Evolutionary conservation across 164 flowering plant species (phyloP), one percentile per base, ranked within the genome.

Genomic region (Macadamia tetraphylla): DNA sequence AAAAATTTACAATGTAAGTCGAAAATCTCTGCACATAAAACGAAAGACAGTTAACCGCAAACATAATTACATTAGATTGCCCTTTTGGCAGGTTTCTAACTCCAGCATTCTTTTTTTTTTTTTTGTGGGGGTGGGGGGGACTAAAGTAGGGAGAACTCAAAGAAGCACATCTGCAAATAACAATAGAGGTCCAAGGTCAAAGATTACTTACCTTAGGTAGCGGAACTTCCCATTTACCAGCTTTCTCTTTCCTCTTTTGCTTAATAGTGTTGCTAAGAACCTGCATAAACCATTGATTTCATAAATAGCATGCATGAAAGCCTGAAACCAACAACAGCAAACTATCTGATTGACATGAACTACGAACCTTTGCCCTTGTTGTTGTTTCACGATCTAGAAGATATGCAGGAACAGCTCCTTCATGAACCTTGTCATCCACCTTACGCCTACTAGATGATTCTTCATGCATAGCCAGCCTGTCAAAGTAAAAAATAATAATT

Each of bases 191-290:
- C 23, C 15, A 61, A 53, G 46, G 11, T 9, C 15, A 61, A 62
- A 15, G n/a, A 29, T 49, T 17, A 3, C 62, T 35, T 73, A 90
- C 99, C 97, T 92, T 94, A 40, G 99, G 99, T 52, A 94, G 76
- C 64, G 99, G 99, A 58, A 94, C 99, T 62, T 94, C 97, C 99
- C 99, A 94, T 81, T 92, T 94, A 51, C 99, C 99, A 75, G 99
- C 98, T 76, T 84, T 94, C 79, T 94, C 99, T 71, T 94, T 94
- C 78, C 99, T 85, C 83, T 94, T 94, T 73, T 94, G 99, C 82
- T 94, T 94, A 64, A 94, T 81, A 4, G 96, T 87, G 80, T 94
- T 94, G 88, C 97, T 94, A 56, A 94, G 86, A 70, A 87, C 80
- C 99, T 94, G 70, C 58, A 80, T 55, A n/a, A 56, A 2, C 29